These are phyloP conservation scores for Chrysanthemum seticuspe DNA, from an alignment of 129 eudicot species.

Conservation along the genomic window DNA sequence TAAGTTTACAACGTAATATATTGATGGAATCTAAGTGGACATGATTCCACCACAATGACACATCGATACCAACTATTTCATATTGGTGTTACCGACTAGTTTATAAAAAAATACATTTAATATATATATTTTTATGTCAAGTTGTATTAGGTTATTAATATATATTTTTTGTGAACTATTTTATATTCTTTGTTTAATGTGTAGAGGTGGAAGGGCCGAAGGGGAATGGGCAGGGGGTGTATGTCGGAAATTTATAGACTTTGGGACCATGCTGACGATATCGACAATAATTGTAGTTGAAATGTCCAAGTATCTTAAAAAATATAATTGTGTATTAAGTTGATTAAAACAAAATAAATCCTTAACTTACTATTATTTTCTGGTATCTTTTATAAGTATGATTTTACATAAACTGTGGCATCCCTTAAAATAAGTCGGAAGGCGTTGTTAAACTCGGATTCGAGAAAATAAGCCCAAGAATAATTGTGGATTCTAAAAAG, in stretches of 20 bases:
- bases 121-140: too few relatives aligned
- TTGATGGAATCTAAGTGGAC: conserved; percentile 39
- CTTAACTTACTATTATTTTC: too few relatives aligned
- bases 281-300: conserved; percentile 31
- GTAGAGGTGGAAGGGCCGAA: too few relatives aligned
- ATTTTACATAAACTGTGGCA: too few relatives aligned
- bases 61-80: conserved; percentile 28
- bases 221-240: not conserved
- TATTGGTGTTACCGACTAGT: conserved; percentile 23
- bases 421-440: too few relatives aligned
- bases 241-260: conserved; percentile 16
- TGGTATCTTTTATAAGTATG: too few relatives aligned
- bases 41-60: conserved; percentile 22
- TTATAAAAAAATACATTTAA: too few relatives aligned
- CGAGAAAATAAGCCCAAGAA: too few relatives aligned
- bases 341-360: too few relatives aligned
- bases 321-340: not conserved
- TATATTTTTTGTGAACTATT: too few relatives aligned
- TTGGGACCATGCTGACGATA: conserved; percentile 40
- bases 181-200: not conserved
- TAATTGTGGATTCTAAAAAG: too few relatives aligned
- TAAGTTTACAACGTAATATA: not conserved
- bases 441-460: too few relatives aligned
- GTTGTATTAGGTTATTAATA: not conserved
- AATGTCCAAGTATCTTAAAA: conserved; percentile 20